Conservation (phyloP, 2,329 filamentous ascomycete genomes). For the Xylariales sp. region DNA sequence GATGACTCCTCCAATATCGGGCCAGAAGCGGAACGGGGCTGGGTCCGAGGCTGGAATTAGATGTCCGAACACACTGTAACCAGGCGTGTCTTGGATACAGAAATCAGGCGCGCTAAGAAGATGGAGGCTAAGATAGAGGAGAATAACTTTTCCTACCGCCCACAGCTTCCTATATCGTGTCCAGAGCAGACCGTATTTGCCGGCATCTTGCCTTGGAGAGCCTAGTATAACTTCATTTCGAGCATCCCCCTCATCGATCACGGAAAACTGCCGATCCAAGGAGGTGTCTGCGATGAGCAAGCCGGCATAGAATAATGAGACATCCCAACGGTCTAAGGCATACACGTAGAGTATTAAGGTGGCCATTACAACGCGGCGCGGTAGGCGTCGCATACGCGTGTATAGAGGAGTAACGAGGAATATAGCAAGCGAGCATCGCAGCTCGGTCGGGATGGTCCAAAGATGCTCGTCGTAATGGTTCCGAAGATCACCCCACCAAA, state of each 20-base stretch:
- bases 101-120: background rate
- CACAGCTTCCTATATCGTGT: no score
- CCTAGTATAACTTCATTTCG: no score
- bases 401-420: background rate
- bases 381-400: background rate
- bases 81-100: background rate
- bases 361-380: background rate
- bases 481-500: slow-evolving; percentile 4
- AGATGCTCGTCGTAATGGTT: slow-evolving; percentile 1
- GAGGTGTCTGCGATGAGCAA: background rate
- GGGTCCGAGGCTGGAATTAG: slow-evolving; percentile 1
- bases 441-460: background rate
- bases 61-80: background rate
- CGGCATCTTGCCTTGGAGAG: no score
- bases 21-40: background rate
- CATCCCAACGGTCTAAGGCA: background rate
- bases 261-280: background rate
- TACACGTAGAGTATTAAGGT: background rate
- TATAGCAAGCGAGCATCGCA: background rate
- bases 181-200: no score
- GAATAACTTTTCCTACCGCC: no score
- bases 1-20: background rate
- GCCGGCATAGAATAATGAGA: background rate
- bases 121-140: slow-evolving; percentile 1
- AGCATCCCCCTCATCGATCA: no score